Base-by-base conservation (phyloP, 1,284 basidiomycete species). In the Mycosarcoma mackinlayi region DNA sequence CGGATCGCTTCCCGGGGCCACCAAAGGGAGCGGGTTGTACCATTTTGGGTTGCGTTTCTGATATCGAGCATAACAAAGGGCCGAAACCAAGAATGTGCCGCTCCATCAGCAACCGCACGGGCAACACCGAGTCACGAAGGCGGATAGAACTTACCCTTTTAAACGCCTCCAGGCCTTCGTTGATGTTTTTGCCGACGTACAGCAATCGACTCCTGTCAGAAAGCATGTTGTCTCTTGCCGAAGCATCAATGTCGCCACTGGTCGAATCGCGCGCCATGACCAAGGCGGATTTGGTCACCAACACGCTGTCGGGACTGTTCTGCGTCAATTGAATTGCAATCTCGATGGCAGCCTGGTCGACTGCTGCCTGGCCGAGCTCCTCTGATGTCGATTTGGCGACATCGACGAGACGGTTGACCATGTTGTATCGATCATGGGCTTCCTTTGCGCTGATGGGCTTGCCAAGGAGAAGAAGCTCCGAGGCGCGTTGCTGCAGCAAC, bases 271-370 rank as follows among this genome's bases (percentile, higher is more conserved):
- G 56, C 4, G 75, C 73, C 33, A 69, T 53, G 23, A 73, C 44
- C 9, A 77, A 49, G 14, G 64, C 66, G n/a, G 87, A 85, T 80
- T 93, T 94, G 9, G 91, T 90, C 46, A 88, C 87, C 68, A 90
- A 89, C 1, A 93, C 89, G 0, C 91, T 87, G 79, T 93, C 92
- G 0, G 92, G 92, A 4, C 91, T 92, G 77, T 91, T 91, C 18
- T 82, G 78, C 16, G 84, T 84, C 64, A 93, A 88, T 55, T 87
- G 84, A 38, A 85, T 82, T 0, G 92, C 91, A 51, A 89, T 83
- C 4, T 85, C 84, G 28, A 93, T 81, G 0, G 92, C 92, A 11
- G 88, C 86, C 8, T 86, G 72, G 24, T 88, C 80, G 7, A 86
- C 72, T 78, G 83, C 80, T 10, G 88, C 86, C 1, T 91, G 89